These are phyloP conservation scores for Xenoacremonium recifei DNA, from an alignment of 2,329 filamentous ascomycete genomes.

Conservation along the genomic window DNA sequence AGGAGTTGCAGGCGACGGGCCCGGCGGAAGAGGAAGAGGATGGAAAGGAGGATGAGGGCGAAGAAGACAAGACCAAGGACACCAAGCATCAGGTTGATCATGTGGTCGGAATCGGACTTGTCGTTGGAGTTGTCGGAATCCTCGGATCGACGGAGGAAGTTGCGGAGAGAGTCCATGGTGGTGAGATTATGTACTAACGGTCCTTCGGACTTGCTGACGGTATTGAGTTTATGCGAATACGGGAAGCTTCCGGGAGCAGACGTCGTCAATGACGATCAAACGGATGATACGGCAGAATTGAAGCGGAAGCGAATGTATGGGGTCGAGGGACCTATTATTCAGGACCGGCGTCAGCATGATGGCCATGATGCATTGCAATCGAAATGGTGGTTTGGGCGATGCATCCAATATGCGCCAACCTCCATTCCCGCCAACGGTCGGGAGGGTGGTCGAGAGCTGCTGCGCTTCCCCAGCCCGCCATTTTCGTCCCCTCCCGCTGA, in stretches of 20 bases:
- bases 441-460: conserved; percentile 6
- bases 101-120: conserved; percentile 53
- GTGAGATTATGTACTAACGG: too few species aligned
- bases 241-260: conserved; percentile 4
- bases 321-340: neutral
- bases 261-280: conserved; percentile 8
- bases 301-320: neutral
- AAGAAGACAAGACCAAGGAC: conserved; percentile 77
- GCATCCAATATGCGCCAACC: conserved; percentile 18
- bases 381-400: conserved; percentile 11
- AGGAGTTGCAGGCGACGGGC: conserved; percentile 48
- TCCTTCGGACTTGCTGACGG: too few species aligned
- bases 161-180: conserved; percentile 14
- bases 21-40: conserved; percentile 72
- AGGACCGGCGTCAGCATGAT: neutral
- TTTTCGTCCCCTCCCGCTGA: conserved; percentile 10
- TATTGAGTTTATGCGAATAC: conserved; percentile 1
- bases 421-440: conserved; percentile 20
- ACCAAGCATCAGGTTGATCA: conserved; percentile 75
- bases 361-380: neutral
- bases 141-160: conserved; percentile 20
- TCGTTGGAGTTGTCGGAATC: conserved; percentile 37
- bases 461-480: conserved; percentile 3
- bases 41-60: conserved; percentile 63
- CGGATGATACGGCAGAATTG: neutral